phyloP scores from a whole-genome alignment of 2,329 filamentous ascomycete genomes.

The Coniella lustricola region DNA sequence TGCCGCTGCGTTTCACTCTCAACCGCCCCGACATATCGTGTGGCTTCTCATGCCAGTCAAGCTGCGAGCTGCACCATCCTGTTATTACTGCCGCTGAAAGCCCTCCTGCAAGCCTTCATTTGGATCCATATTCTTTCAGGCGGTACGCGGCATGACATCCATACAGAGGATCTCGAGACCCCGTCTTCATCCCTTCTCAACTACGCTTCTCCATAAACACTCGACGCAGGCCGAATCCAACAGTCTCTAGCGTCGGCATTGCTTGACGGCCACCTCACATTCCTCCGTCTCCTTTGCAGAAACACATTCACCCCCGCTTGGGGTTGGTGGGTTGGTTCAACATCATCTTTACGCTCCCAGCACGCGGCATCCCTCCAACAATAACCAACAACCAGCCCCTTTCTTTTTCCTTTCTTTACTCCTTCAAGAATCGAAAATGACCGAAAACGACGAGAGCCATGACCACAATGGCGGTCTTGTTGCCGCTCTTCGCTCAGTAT shows the following conservation, averaged over 20 bases:
- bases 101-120: conserved; percentile 3
- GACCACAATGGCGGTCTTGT: conserved; percentile 28
- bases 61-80: too few relatives aligned
- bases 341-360: conserved; percentile 1
- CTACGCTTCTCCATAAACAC: not conserved
- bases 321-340: conserved; percentile 2
- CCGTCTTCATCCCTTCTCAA: not conserved
- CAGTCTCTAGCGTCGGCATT: not conserved
- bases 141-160: conserved; percentile 8
- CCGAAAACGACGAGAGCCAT: conserved; percentile 13
- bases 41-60: too few relatives aligned
- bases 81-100: conserved; percentile 1
- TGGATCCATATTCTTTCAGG: conserved; percentile 1
- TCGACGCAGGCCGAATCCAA: conserved; percentile 4
- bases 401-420: not conserved
- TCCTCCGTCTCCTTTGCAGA: not conserved
- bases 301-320: conserved; percentile 9
- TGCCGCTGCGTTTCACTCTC: too few relatives aligned
- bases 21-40: too few relatives aligned
- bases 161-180: not conserved
- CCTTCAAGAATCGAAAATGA: conserved; percentile 9
- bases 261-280: not conserved
- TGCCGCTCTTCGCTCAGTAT: conserved; percentile 63
- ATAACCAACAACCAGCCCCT: not conserved
- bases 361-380: conserved; percentile 4